Conservation (phyloP, 2,329 filamentous ascomycete species). For the Didymella sp. region DNA sequence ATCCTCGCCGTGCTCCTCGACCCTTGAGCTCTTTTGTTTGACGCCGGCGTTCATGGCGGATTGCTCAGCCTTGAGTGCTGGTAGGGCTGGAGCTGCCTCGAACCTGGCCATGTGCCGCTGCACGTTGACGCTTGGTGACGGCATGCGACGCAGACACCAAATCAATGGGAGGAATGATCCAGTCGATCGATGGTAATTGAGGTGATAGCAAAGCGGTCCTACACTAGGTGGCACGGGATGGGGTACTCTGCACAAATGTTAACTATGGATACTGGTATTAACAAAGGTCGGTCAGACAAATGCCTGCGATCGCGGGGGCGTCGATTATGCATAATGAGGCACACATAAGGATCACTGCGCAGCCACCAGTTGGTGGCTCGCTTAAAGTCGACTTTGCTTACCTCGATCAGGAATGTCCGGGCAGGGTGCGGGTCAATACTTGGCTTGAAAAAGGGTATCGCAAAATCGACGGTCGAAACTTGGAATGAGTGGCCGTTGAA, state of each 20-base stretch:
- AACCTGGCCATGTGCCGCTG: slow-evolving; percentile 11
- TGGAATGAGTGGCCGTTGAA: neutral
- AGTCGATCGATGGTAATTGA: neutral
- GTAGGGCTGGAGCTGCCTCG: slow-evolving; percentile 3
- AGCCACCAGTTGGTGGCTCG: slow-evolving; percentile 18
- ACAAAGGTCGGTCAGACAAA: neutral
- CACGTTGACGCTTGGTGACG: slow-evolving; percentile 5
- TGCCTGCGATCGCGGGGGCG: neutral
- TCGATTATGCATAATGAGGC: slow-evolving; percentile 6
- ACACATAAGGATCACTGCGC: slow-evolving; percentile 2
- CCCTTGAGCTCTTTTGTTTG: neutral
- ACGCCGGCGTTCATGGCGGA: slow-evolving; percentile 1
- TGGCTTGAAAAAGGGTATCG: neutral
- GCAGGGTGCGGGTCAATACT: neutral
- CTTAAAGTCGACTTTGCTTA: slow-evolving; percentile 29
- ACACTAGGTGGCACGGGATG: neutral
- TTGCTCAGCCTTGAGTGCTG: neutral
- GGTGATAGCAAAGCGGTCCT: neutral
- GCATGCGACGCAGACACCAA: neutral
- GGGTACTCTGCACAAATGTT: neutral
- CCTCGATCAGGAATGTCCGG: slow-evolving; percentile 21
- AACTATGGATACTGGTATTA: slow-evolving; percentile 4
- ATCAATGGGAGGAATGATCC: neutral
- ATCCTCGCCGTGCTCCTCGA: slow-evolving; percentile 1
- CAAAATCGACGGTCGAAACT: neutral